A percentile compares a stretch with the other conserved stretches of the same genome.
These are phyloP conservation scores for Paecilomyces fulvus DNA, from an alignment of 2,329 filamentous ascomycete genomes.

Conservation along the genomic window DNA sequence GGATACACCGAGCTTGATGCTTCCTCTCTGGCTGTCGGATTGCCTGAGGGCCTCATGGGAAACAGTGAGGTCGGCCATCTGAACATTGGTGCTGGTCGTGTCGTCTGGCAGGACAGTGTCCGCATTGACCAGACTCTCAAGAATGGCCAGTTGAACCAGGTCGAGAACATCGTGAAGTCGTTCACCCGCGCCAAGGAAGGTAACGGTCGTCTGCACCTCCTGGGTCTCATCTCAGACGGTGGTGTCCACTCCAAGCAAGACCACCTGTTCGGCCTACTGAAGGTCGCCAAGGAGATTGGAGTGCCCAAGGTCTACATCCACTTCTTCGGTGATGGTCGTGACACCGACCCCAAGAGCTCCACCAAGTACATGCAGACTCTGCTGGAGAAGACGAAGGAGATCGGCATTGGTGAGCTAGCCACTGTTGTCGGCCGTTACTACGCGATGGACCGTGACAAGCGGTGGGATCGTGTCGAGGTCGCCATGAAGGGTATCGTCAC, in stretches of 20 bases:
- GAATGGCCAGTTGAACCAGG: conserved; percentile 68
- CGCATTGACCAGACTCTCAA: conserved; percentile 91
- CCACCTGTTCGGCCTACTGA: conserved; percentile 78
- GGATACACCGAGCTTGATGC: conserved; percentile 92
- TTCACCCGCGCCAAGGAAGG: conserved; percentile 75
- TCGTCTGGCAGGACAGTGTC: conserved; percentile 98
- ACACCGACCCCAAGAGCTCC: conserved; percentile 94
- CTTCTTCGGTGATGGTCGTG: conserved; percentile 97
- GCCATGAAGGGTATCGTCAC: conserved; percentile 78
- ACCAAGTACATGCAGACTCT: conserved; percentile 82
- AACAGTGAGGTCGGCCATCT: conserved; percentile 98
- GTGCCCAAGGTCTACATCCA: conserved; percentile 94
- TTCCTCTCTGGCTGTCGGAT: conserved; percentile 87
- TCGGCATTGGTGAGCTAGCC: conserved; percentile 78
- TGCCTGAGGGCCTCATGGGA: conserved; percentile 96
- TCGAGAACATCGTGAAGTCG: conserved; percentile 67
- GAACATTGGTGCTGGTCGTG: conserved; percentile 94
- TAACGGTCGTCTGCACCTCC: conserved; percentile 86
- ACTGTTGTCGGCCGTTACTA: conserved; percentile 95
- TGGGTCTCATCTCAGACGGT: conserved; percentile 87
- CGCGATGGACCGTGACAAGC: conserved; percentile 99
- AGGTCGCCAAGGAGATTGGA: conserved; percentile 78
- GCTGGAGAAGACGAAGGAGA: conserved; percentile 69
- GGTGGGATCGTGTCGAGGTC: conserved; percentile 90
- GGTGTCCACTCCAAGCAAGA: conserved; percentile 96